Percentiles rank a stretch among this genome's conserved stretches.
Evolutionary conservation across 257 asterid species (phyloP).

Genomic region (Prunella vulgaris): DNA sequence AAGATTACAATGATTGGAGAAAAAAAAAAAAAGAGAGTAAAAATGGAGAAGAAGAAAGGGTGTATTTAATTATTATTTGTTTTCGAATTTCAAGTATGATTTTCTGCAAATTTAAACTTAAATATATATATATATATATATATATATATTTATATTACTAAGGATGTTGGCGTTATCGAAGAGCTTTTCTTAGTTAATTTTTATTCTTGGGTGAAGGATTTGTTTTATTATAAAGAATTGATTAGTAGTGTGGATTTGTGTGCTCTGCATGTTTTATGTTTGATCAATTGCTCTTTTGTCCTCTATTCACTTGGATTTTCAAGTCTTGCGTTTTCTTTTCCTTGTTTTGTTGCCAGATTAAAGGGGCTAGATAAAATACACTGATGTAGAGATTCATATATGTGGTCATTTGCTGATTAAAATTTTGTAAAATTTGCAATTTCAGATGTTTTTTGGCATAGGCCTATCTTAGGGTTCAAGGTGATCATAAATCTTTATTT

Average conservation of each 20-base stretch:
- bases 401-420: too few species aligned
- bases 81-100: slow-evolving; percentile 35
- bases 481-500: too few species aligned
- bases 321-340: slow-evolving; percentile 10
- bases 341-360: slow-evolving; percentile 13
- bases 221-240: slow-evolving; percentile 14
- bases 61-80: slow-evolving; percentile 9
- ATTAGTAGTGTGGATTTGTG: slow-evolving; percentile 19
- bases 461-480: too few species aligned
- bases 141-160: neutral
- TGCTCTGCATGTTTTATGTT: slow-evolving; percentile 15
- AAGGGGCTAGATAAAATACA: neutral
- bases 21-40: too few species aligned
- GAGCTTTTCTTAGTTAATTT: neutral
- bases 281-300: neutral
- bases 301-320: slow-evolving; percentile 3
- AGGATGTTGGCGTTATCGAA: slow-evolving; percentile 16
- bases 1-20: neutral
- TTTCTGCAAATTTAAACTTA: slow-evolving; percentile 8
- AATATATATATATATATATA: neutral
- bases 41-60: slow-evolving; percentile 8
- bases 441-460: too few species aligned
- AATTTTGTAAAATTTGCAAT: too few species aligned
- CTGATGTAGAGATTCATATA: too few species aligned
- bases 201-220: neutral